Evolutionary conservation across 73 alveolate genomes (phyloP).

Genomic region (Paramecium primaurelia): DNA sequence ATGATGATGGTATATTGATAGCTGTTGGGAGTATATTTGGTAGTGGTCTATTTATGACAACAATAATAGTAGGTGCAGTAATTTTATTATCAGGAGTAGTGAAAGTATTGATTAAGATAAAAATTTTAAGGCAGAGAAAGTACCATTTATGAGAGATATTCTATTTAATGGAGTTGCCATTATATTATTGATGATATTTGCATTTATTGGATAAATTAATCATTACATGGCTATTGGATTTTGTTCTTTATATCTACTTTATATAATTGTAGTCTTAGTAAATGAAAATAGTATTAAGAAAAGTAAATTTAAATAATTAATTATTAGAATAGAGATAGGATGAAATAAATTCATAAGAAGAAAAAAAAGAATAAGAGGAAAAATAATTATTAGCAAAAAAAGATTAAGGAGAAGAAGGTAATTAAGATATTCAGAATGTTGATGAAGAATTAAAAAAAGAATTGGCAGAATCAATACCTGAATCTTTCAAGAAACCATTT

Average conservation of each 20-base stretch:
- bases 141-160: conserved; percentile 17
- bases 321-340: not conserved
- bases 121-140: not conserved
- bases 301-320: not conserved
- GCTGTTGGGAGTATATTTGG: conserved; percentile 46
- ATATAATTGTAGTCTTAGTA: not conserved
- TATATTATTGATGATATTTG: not conserved
- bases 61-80: conserved; percentile 3
- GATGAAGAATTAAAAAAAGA: not conserved
- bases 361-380: not conserved
- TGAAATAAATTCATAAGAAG: not conserved
- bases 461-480: not conserved
- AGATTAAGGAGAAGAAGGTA: not conserved
- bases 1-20: conserved; percentile 47
- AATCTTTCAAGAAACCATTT: not conserved
- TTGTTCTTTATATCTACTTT: not conserved
- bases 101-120: not conserved
- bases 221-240: not conserved
- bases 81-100: not conserved
- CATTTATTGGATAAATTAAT: conserved; percentile 22
- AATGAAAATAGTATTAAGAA: not conserved
- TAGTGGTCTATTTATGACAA: conserved; percentile 39
- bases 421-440: not conserved
- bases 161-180: not conserved
- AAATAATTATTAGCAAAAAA: not conserved